These are phyloP conservation scores for Anastatica hierochuntica DNA, from an alignment of 345 rosid genomes.

Conservation along the genomic window DNA sequence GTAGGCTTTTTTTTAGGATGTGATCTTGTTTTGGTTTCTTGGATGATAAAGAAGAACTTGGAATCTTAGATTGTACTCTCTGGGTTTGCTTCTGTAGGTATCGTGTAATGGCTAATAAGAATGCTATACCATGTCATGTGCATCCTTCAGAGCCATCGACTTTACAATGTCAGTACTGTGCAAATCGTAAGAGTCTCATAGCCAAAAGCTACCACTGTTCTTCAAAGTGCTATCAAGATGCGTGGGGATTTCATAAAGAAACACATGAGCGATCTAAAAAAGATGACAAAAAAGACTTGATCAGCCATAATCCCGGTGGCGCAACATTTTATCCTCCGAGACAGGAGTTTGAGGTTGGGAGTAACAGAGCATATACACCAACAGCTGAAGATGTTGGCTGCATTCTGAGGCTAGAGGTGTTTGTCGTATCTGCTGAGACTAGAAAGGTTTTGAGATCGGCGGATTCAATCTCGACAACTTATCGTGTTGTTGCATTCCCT, in stretches of 20 bases:
- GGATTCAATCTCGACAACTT: slow-evolving; percentile 39
- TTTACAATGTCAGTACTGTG: slow-evolving; percentile 57
- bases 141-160: slow-evolving; percentile 68
- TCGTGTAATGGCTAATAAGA: too few relatives aligned
- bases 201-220: slow-evolving; percentile 71
- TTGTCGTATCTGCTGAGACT: slow-evolving; percentile 43
- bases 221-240: slow-evolving; percentile 58
- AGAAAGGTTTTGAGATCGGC: slow-evolving; percentile 36
- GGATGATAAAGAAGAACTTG: too few relatives aligned
- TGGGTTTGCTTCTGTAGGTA: too few relatives aligned
- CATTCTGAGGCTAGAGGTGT: slow-evolving; percentile 58
- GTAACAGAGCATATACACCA: slow-evolving; percentile 52
- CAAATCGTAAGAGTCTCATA: slow-evolving; percentile 44
- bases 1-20: too few relatives aligned
- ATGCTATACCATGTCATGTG: slow-evolving; percentile 44
- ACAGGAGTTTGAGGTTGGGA: slow-evolving; percentile 47
- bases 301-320: slow-evolving; percentile 27
- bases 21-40: too few relatives aligned
- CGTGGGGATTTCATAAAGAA: slow-evolving; percentile 67
- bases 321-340: slow-evolving; percentile 36
- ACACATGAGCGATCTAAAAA: slow-evolving; percentile 32
- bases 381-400: slow-evolving; percentile 60
- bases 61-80: too few relatives aligned
- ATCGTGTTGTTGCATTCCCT: slow-evolving; percentile 66
- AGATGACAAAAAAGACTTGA: background rate